Conservation (phyloP, 148 eudicot species). For the Nepenthes gracilis region DNA sequence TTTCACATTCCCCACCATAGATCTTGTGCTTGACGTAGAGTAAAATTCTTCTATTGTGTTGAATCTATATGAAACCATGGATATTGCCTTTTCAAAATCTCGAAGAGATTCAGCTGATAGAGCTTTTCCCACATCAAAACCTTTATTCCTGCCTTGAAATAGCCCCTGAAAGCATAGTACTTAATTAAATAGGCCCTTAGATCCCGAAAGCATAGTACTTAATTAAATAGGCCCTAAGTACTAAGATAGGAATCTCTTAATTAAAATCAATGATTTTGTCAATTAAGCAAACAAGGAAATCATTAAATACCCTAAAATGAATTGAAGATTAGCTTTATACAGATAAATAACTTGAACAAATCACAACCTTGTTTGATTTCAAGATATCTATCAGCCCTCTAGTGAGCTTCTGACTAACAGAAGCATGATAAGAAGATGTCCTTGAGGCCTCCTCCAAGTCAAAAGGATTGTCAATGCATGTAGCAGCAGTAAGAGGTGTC, state of each 20-base stretch:
- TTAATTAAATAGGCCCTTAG: neutral
- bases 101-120: slow-evolving; percentile 56
- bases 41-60: slow-evolving; percentile 74
- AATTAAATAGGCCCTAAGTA: neutral
- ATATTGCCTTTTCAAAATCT: slow-evolving; percentile 76
- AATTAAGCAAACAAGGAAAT: neutral
- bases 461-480: slow-evolving; percentile 93
- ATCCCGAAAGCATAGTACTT: neutral
- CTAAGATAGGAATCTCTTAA: neutral
- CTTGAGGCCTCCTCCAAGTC: slow-evolving; percentile 77
- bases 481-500: slow-evolving; percentile 90
- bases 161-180: slow-evolving; percentile 42
- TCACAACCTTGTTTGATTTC: slow-evolving; percentile 61
- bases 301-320: neutral
- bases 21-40: slow-evolving; percentile 50
- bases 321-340: neutral
- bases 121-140: slow-evolving; percentile 76
- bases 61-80: slow-evolving; percentile 79
- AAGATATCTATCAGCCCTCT: slow-evolving; percentile 62
- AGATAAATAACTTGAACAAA: neutral
- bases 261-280: neutral
- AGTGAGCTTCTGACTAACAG: slow-evolving; percentile 42
- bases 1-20: slow-evolving; percentile 55
- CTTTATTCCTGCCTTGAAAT: slow-evolving; percentile 73
- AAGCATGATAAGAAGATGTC: slow-evolving; percentile 23